Evolutionary conservation across 2,329 filamentous ascomycete genomes (phyloP), one percentile per base, ranked within the genome.

Genomic region (Fusarium acutatum): DNA sequence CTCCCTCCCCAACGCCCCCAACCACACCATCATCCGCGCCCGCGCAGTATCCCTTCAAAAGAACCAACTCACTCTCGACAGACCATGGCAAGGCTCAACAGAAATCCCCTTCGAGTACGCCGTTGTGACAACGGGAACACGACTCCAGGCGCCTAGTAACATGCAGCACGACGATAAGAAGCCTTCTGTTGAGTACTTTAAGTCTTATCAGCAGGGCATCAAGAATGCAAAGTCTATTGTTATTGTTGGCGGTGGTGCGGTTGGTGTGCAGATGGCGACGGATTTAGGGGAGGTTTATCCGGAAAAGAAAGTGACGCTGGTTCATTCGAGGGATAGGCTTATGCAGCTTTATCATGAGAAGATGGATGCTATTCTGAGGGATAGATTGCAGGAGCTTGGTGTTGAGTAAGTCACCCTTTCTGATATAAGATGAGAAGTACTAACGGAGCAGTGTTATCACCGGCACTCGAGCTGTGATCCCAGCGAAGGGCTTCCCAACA

Each of bases 301-400:
- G 0, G 69, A 69, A 20, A 78, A 78, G 67, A 71, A 69, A 6
- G 71, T 78, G 0, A 78, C 74, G 0, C 22, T 78, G 17, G 63
- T 78, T 17, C 77, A 78, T 28, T 78, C 77, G 0, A 52, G 76
- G 15, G 76, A 78, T 22, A 62, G 65, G 4, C 34, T 78, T 3
- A 78, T 78, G 76, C 76, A 72, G 26, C 57, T 78, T 3, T 78
- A 78, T 18, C 76, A 78, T 30, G 61, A 64, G 1, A 69, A 78
- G 56, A 78, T 78, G 73, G 73, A 78, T 35, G 63, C 67, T 2
- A 78, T 77, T 14, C 50, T 78, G 3, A 53, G 64, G 17, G 64
- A 73, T 14, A 64, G 75, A 2, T 56, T 78, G 2, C 37, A 65
- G 10, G 76, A 78, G 41, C 69, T 78, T 14, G 76, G 72, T 15